Conservation (phyloP, 2,329 filamentous ascomycete genomes). For the Penicillium vulpinum region DNA sequence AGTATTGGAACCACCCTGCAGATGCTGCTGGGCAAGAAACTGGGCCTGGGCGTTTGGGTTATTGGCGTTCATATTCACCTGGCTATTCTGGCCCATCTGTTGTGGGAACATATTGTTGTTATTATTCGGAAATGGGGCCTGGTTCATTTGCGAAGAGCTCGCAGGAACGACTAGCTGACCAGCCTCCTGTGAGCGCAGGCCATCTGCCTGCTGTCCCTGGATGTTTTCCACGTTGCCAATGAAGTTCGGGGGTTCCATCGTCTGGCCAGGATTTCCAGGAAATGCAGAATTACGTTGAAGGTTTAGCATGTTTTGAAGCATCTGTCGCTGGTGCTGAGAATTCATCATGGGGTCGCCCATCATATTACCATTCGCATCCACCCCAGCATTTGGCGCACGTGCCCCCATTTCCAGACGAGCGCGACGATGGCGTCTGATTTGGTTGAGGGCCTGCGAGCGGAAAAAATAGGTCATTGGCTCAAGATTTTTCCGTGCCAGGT, state of each 20-base stretch:
- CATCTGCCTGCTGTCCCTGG: conserved; percentile 61
- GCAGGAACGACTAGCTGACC: conserved; percentile 65
- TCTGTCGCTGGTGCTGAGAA: conserved; percentile 39
- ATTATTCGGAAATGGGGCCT: conserved; percentile 37
- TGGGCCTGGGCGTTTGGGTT: conserved; percentile 40
- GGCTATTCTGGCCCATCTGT: conserved; percentile 42
- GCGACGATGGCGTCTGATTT: conserved; percentile 41
- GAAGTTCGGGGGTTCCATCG: conserved; percentile 35
- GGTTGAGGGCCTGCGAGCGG: conserved; percentile 49
- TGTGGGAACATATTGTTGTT: conserved; percentile 46
- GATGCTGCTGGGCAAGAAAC: conserved; percentile 40
- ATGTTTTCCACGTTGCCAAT: conserved; percentile 55
- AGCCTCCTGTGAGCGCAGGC: conserved; percentile 60
- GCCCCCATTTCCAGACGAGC: conserved; percentile 34
- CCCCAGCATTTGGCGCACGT: conserved; percentile 30
- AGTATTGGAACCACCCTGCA: conserved; percentile 44
- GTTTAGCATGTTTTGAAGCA: conserved; percentile 45
- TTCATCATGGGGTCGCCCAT: conserved; percentile 42
- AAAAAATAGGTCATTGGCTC: conserved; percentile 55
- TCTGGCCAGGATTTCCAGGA: conserved; percentile 34
- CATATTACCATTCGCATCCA: conserved; percentile 34
- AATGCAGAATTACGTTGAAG: conserved; percentile 41
- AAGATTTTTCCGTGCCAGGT: conserved; percentile 46
- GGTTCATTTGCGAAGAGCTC: conserved; percentile 56
- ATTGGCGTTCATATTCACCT: conserved; percentile 39